These are phyloP conservation scores for Bisporella sp. DNA, from an alignment of 2,329 filamentous ascomycete species.

Conservation along the genomic window DNA sequence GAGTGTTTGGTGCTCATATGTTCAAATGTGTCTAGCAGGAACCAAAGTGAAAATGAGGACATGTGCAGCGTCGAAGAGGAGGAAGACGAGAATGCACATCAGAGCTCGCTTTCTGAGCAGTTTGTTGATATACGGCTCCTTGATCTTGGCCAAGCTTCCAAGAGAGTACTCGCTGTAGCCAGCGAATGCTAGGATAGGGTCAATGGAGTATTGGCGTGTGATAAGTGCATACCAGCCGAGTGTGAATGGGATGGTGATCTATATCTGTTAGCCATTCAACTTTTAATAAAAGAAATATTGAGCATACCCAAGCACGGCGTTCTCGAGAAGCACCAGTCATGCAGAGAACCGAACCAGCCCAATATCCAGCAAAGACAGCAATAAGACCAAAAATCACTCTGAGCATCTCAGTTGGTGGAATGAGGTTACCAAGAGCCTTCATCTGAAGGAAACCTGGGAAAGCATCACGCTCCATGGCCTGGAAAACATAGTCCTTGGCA, in stretches of 20 bases:
- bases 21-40: slow-evolving; percentile 47
- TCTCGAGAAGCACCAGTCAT: slow-evolving; percentile 72
- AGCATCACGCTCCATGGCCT: slow-evolving; percentile 99
- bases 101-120: slow-evolving; percentile 77
- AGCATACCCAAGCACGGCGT: slow-evolving; percentile 77
- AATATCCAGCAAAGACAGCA: slow-evolving; percentile 85
- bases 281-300: background rate
- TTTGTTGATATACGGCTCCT: slow-evolving; percentile 84
- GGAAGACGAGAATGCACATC: slow-evolving; percentile 71
- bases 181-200: slow-evolving; percentile 82
- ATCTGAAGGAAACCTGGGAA: slow-evolving; percentile 93
- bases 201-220: slow-evolving; percentile 92
- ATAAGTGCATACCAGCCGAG: slow-evolving; percentile 82
- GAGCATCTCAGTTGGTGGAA: slow-evolving; percentile 82
- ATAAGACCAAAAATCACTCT: slow-evolving; percentile 79
- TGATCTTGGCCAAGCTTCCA: slow-evolving; percentile 80
- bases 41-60: slow-evolving; percentile 92
- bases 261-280: slow-evolving; percentile 31
- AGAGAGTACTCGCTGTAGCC: slow-evolving; percentile 95
- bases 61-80: slow-evolving; percentile 72
- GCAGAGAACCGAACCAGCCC: slow-evolving; percentile 89
- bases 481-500: slow-evolving; percentile 98
- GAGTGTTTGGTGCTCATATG: background rate
- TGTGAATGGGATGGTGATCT: slow-evolving; percentile 84
- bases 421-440: slow-evolving; percentile 92